Base-by-base conservation (phyloP, 305 asterid species). In the Fraxinus floribunda region DNA sequence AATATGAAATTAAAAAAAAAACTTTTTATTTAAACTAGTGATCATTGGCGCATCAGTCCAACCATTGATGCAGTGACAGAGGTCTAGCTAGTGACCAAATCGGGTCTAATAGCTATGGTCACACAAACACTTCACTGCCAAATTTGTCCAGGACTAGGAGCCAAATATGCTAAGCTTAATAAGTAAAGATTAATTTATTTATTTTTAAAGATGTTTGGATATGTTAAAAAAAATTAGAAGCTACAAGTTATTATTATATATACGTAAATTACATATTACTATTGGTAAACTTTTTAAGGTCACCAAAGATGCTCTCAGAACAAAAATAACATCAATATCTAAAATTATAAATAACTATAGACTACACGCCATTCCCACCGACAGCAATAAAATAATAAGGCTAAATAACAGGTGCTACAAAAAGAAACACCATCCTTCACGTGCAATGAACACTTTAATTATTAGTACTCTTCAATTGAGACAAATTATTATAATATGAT, bases 381-480 rank as follows among this genome's bases (percentile, higher is more conserved):
- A 52, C 49, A 35, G 66, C 41, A 55, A 74, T 22, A 72, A 36
- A 44, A 55, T 13, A 60, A 70, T 22, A 77, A 22, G 24, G 49
- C 34, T 26, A 72, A 30, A 38, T 29, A 29, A 81, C 35, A 7
- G 66, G 29, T 32, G 32, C 79, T 35, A 49, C 39, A 71, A 46
- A 78, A 22, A 80, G 34, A 62, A 62, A 82, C 18, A 55, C 7
- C 85, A 78, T 76, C 70, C 80, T 49, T 30, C 78, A 83, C 82
- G 80, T 71, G 85, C 80, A 70, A 5, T 26, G 9, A 11, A 44
- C 49, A 15, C 66, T 77, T 46, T 73, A 49, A 75, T n/a, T 46
- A 77, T 20, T 72, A 70, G 35, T 10, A 34, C 55, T 41, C 55
- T 30, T 29, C 39, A 13, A 66, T 29, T 24, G 13, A 30, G 39